These are phyloP conservation scores for Populus hybrid DNA, from an alignment of 441 rosid genomes.

Conservation along the genomic window DNA sequence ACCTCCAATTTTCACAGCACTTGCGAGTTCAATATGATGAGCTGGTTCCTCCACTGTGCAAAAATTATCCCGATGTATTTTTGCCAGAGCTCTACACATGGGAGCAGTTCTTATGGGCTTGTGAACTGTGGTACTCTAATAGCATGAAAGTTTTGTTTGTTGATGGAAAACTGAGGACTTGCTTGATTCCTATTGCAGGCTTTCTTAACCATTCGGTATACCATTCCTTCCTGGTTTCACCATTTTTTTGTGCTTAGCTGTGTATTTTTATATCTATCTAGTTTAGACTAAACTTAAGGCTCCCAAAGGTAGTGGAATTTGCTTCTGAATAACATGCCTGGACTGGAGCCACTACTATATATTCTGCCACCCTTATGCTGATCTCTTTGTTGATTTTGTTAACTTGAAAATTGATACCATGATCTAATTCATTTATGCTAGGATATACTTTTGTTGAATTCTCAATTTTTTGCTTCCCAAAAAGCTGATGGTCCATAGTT, in stretches of 20 bases:
- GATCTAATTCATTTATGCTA: neutral
- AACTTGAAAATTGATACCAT: neutral
- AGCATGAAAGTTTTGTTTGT: slow-evolving; percentile 81
- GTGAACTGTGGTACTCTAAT: slow-evolving; percentile 95
- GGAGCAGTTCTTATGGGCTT: slow-evolving; percentile 93
- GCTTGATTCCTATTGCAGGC: slow-evolving; percentile 89
- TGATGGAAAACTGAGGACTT: slow-evolving; percentile 81
- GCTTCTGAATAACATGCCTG: neutral
- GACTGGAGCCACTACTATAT: neutral
- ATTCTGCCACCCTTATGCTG: neutral
- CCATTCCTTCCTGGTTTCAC: slow-evolving; percentile 11
- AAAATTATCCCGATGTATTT: slow-evolving; percentile 50
- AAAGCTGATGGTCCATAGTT: neutral
- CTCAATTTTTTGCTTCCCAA: neutral
- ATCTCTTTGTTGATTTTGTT: neutral
- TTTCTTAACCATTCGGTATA: slow-evolving; percentile 88
- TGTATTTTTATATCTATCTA: neutral
- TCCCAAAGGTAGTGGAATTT: neutral
- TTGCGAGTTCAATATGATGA: slow-evolving; percentile 71
- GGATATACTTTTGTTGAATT: neutral
- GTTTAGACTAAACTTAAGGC: slow-evolving; percentile 1
- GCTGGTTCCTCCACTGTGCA: slow-evolving; percentile 54
- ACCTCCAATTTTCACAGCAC: slow-evolving; percentile 51
- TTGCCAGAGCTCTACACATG: slow-evolving; percentile 68
- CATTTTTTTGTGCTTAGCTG: neutral